Evolutionary conservation across 1,139 yeast genomes (phyloP).

Genomic region (Zygosaccharomyces sapae): DNA sequence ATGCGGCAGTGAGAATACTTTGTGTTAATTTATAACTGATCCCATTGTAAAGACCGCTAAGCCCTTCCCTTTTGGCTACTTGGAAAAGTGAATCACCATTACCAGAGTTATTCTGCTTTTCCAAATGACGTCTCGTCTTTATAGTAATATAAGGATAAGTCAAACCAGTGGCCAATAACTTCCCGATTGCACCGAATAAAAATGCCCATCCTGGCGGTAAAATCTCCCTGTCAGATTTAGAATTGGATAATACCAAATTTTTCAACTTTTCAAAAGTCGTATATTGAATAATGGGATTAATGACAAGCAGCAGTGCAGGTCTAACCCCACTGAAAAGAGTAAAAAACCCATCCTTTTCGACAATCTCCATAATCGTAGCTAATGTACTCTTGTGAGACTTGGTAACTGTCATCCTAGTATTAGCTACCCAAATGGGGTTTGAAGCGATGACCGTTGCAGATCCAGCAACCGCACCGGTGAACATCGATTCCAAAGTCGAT

Average conservation of each 20-base stretch:
- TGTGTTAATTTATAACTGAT: conserved; percentile 74
- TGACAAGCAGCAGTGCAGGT: conserved; percentile 80
- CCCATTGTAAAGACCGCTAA: conserved; percentile 74
- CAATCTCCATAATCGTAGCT: conserved; percentile 55
- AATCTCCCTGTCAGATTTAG: conserved; percentile 35
- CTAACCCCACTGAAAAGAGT: conserved; percentile 79
- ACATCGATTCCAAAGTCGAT: conserved; percentile 66
- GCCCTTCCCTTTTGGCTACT: conserved; percentile 65
- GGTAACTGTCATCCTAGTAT: conserved; percentile 73
- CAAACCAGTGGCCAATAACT: conserved; percentile 75
- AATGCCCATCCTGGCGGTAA: conserved; percentile 63
- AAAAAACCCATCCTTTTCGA: conserved; percentile 63
- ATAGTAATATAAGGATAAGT: conserved; percentile 91
- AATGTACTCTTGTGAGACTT: conserved; percentile 46
- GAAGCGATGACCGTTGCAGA: conserved; percentile 77
- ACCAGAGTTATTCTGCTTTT: conserved; percentile 40
- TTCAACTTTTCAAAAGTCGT: conserved; percentile 85
- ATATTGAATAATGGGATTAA: conserved; percentile 88
- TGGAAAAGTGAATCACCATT: conserved; percentile 36
- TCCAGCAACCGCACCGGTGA: conserved; percentile 85
- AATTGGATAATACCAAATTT: conserved; percentile 46
- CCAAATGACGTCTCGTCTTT: conserved; percentile 80
- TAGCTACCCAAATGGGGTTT: conserved; percentile 96
- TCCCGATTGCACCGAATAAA: conserved; percentile 83
- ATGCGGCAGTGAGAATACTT: conserved; percentile 83